Evolutionary conservation across 305 asterid species (phyloP).

Genomic region (Solanum hybrid): DNA sequence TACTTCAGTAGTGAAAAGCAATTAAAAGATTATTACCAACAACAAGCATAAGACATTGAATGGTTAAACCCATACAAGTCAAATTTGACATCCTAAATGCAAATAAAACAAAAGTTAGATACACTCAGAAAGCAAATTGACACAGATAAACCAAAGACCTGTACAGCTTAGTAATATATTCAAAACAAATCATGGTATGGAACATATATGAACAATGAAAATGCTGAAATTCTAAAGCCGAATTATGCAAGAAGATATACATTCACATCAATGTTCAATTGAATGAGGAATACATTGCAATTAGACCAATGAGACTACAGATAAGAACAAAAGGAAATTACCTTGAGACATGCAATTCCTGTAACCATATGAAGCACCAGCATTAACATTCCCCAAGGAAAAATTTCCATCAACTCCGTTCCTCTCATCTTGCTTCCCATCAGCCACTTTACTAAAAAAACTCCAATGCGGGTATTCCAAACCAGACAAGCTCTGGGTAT

Average conservation of each 20-base stretch:
- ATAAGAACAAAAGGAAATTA: conserved; percentile 9
- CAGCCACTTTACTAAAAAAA: conserved; percentile 34
- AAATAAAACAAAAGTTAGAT: background rate
- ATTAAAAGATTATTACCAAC: background rate
- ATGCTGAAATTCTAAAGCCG: background rate
- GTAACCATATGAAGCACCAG: conserved; percentile 28
- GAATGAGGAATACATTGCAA: background rate
- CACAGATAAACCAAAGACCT: background rate
- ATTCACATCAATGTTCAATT: background rate
- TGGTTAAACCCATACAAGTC: background rate
- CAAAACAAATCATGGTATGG: background rate
- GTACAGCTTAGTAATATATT: background rate
- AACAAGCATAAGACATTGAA: background rate
- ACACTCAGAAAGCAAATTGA: background rate
- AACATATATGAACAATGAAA: background rate
- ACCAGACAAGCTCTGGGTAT: conserved; percentile 43
- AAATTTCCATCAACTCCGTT: conserved; percentile 29
- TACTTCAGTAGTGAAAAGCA: background rate
- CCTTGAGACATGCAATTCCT: conserved; percentile 40
- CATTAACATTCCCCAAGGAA: conserved; percentile 21
- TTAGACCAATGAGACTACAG: background rate
- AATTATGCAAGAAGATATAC: background rate
- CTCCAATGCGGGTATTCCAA: conserved; percentile 44
- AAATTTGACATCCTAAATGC: background rate
- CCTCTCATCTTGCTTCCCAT: conserved; percentile 35